phyloP scores from a whole-genome alignment of 2,329 filamentous ascomycete species.

The Peltaster fructicola region DNA sequence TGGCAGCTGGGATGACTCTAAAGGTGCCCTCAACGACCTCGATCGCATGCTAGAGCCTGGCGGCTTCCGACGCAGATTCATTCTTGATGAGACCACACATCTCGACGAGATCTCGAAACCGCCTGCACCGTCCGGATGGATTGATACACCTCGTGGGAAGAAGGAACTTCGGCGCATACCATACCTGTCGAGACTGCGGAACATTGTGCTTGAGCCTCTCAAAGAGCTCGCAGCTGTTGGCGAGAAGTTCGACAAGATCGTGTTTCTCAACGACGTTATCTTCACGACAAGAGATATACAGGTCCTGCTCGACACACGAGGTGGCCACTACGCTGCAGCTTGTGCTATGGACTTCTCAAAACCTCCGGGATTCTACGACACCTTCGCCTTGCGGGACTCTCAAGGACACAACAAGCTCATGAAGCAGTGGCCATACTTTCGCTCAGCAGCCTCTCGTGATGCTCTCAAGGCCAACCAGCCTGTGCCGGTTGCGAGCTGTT shows the following conservation, averaged over 20 bases:
- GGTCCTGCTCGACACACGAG: slow-evolving; percentile 38
- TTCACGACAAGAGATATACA: slow-evolving; percentile 42
- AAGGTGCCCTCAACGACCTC: slow-evolving; percentile 40
- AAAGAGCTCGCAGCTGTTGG: slow-evolving; percentile 33
- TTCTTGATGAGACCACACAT: slow-evolving; percentile 42
- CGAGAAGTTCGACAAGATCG: slow-evolving; percentile 38
- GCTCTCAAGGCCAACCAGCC: slow-evolving; percentile 36
- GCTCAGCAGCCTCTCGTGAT: slow-evolving; percentile 31
- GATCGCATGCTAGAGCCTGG: slow-evolving; percentile 35
- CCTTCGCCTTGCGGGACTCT: slow-evolving; percentile 41
- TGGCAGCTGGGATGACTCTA: slow-evolving; percentile 52
- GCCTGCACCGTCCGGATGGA: slow-evolving; percentile 42
- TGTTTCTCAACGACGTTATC: slow-evolving; percentile 47
- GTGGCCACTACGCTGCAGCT: slow-evolving; percentile 42
- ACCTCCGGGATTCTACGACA: slow-evolving; percentile 41
- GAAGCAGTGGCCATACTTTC: slow-evolving; percentile 43
- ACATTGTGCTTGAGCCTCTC: slow-evolving; percentile 44
- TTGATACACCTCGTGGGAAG: slow-evolving; percentile 35
- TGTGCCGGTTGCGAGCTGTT: slow-evolving; percentile 46
- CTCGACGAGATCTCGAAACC: slow-evolving; percentile 33
- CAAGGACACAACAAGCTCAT: slow-evolving; percentile 34
- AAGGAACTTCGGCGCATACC: slow-evolving; percentile 48
- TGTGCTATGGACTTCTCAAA: slow-evolving; percentile 43
- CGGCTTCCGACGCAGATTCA: slow-evolving; percentile 37
- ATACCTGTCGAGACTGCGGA: slow-evolving; percentile 47